Conservation (phyloP, 2,329 filamentous ascomycete genomes). For the Cytospora leucostoma region DNA sequence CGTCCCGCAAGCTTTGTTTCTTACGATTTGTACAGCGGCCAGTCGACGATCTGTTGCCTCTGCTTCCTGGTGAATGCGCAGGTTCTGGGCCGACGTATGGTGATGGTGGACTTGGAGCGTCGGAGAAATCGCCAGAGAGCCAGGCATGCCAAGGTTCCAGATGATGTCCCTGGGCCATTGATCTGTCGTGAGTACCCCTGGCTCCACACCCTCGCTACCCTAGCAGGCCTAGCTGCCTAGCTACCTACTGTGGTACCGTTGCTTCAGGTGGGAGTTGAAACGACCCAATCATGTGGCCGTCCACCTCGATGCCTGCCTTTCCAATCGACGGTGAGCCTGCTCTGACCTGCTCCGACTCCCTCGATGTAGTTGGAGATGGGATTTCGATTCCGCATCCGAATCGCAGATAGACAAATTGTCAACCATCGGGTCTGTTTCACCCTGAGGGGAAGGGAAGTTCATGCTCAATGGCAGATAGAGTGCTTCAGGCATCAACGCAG, state of each 20-base stretch:
- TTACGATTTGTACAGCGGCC: slow-evolving; percentile 16
- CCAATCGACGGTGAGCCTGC: slow-evolving; percentile 19
- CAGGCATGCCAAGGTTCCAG: background rate
- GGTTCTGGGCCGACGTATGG: slow-evolving; percentile 18
- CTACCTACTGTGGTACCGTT: slow-evolving; percentile 11
- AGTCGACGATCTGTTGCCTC: slow-evolving; percentile 7
- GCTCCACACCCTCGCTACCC: background rate
- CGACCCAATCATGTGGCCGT: slow-evolving; percentile 22
- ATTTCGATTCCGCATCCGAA: slow-evolving; percentile 8
- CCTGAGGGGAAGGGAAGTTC: slow-evolving; percentile 13
- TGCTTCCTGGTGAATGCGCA: slow-evolving; percentile 15
- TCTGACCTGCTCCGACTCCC: background rate
- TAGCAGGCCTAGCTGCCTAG: too few species aligned
- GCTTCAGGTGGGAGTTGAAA: slow-evolving; percentile 26
- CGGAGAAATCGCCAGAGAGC: slow-evolving; percentile 12
- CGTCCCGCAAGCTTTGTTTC: slow-evolving; percentile 17
- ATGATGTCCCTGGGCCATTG: slow-evolving; percentile 3
- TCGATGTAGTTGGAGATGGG: slow-evolving; percentile 2
- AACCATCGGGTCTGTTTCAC: slow-evolving; percentile 20
- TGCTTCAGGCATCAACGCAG: slow-evolving; percentile 18
- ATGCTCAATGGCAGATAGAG: slow-evolving; percentile 19
- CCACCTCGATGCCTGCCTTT: slow-evolving; percentile 7
- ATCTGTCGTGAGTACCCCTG: slow-evolving; percentile 11
- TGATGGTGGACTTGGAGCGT: slow-evolving; percentile 16
- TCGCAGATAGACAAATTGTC: slow-evolving; percentile 13